Evolutionary conservation across 805 yeast species (phyloP).

Genomic region (Pichia manshurica): DNA sequence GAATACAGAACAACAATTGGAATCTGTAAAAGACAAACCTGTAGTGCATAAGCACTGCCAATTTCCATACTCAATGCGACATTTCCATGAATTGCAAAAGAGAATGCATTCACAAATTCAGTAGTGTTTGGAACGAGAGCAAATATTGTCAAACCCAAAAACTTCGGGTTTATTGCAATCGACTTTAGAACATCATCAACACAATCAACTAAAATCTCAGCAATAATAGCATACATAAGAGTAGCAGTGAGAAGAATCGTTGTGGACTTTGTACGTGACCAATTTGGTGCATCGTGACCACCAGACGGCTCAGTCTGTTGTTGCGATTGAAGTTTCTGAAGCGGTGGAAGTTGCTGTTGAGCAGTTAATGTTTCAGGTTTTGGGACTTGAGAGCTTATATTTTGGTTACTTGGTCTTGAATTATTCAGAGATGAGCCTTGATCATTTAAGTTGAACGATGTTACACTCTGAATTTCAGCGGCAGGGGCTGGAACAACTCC

Average conservation of each 20-base stretch:
- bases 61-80: conserved; percentile 96
- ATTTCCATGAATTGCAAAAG: conserved; percentile 93
- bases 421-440: conserved; percentile 4
- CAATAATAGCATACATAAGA: conserved; percentile 81
- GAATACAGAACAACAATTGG: conserved; percentile 85
- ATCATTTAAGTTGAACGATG: conserved; percentile 23
- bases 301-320: conserved; percentile 35
- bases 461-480: conserved; percentile 22
- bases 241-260: conserved; percentile 81
- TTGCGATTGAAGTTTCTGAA: conserved; percentile 6
- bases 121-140: conserved; percentile 97
- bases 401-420: conserved; percentile 8
- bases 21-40: conserved; percentile 88
- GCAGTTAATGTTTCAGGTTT: not conserved
- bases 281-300: conserved; percentile 95
- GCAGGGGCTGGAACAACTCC: not conserved
- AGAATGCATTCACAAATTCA: conserved; percentile 92
- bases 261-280: conserved; percentile 84
- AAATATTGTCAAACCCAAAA: conserved; percentile 88
- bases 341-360: conserved; percentile 3
- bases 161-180: conserved; percentile 83
- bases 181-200: conserved; percentile 79
- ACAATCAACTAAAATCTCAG: conserved; percentile 88
- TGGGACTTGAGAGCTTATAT: conserved; percentile 9
- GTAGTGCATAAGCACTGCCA: conserved; percentile 95